phyloP scores from a whole-genome alignment of 1,139 yeast genomes.

The Lodderomyces margitis region DNA sequence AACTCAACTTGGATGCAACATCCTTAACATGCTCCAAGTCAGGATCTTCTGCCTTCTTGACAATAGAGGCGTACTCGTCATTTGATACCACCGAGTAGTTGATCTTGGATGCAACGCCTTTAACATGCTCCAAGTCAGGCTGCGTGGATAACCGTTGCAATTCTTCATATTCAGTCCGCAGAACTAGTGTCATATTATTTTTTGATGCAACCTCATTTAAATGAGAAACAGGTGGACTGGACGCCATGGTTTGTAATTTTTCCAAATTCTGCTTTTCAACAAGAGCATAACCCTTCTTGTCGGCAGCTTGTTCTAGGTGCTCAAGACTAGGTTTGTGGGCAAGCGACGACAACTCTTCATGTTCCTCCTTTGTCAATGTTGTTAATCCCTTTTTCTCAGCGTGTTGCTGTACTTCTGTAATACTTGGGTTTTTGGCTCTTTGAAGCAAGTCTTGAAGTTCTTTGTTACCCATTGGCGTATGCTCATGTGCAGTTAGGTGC shows the following conservation, averaged over 20 bases:
- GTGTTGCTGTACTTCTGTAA: constrained; percentile 32
- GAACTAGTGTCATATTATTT: constrained; percentile 10
- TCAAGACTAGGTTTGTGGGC: constrained; percentile 29
- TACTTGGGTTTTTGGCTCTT: constrained; percentile 31
- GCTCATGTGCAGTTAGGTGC: constrained; percentile 14
- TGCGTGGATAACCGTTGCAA: constrained; percentile 14
- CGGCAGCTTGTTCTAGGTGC: constrained; percentile 16
- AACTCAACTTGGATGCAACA: constrained; percentile 18
- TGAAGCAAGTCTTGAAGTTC: constrained; percentile 21
- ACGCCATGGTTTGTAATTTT: neutral
- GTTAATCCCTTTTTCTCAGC: constrained; percentile 38
- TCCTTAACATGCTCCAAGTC: constrained; percentile 6
- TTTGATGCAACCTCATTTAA: constrained; percentile 7
- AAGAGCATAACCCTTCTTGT: constrained; percentile 5
- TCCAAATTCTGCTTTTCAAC: neutral
- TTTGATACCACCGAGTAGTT: constrained; percentile 25
- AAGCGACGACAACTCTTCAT: constrained; percentile 31
- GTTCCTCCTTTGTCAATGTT: constrained; percentile 33
- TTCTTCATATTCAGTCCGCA: constrained; percentile 11
- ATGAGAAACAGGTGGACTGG: constrained; percentile 4
- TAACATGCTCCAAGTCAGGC: constrained; percentile 16
- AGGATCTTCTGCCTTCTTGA: constrained; percentile 20
- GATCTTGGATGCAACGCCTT: constrained; percentile 16
- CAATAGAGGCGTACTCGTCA: constrained; percentile 10
- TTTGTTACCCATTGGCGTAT: constrained; percentile 9